Percentiles rank a stretch among this genome's conserved stretches.
These are phyloP conservation scores for Salicornia ramosissima DNA, from an alignment of 148 eudicot genomes.

Conservation along the genomic window DNA sequence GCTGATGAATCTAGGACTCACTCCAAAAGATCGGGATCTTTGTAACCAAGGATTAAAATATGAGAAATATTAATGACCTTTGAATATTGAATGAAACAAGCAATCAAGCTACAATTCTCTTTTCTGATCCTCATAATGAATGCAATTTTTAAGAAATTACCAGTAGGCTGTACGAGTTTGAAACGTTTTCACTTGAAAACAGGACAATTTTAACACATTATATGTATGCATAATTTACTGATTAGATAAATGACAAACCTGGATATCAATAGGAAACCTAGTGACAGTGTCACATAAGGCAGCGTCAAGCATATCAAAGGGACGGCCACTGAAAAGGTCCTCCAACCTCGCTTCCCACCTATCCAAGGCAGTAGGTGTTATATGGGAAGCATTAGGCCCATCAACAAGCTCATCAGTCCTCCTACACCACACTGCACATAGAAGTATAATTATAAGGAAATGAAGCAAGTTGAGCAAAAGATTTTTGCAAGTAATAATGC, in stretches of 20 bases:
- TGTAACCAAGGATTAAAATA: no score
- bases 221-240: background rate
- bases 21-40: no score
- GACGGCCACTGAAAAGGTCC: conserved; percentile 78
- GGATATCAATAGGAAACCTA: conserved; percentile 92
- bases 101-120: no score
- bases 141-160: background rate
- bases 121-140: no score
- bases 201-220: background rate
- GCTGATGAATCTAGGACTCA: no score
- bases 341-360: conserved; percentile 95
- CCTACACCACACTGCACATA: conserved; percentile 88
- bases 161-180: background rate
- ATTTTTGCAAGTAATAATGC: background rate
- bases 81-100: no score
- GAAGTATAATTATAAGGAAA: background rate
- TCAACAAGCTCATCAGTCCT: conserved; percentile 99
- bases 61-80: no score
- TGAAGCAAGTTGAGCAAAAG: background rate
- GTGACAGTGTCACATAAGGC: conserved; percentile 87
- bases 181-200: background rate
- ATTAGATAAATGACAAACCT: conserved; percentile 39
- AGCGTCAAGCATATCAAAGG: conserved; percentile 99
- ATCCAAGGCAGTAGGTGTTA: conserved; percentile 85
- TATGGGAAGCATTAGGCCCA: conserved; percentile 96